Base-by-base conservation (phyloP, 2,329 filamentous ascomycete genomes). In the Hypocrella siamensis region DNA sequence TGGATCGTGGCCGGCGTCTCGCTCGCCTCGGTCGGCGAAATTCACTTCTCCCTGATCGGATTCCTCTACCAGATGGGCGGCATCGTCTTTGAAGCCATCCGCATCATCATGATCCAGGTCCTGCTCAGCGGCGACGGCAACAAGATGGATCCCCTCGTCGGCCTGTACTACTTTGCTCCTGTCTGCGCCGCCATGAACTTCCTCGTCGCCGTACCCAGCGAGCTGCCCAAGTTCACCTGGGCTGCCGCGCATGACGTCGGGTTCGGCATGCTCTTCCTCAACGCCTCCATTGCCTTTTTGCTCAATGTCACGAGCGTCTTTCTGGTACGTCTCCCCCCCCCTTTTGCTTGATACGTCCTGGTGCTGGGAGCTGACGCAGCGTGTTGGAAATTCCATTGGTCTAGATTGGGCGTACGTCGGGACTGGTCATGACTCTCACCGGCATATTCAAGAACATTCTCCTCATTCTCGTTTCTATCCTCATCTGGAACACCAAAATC, bases 381-480 rank as follows among this genome's bases (percentile, higher is more conserved):
- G n/a, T n/a, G n/a, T n/a, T n/a, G n/a, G n/a, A 22, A 37, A 47
- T 38, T 43, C 29, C 17, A 28, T 26, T 3, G 6, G 14, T 12
- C 17, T 32, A 88, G 80, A 92, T 92, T 46, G 82, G 83, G 51
- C 85, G 82, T 58, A 92, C 83, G 6, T 92, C 83, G 2, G 80
- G 79, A 35, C 70, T 92, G 31, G 81, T 86, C 45, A 79, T 92
- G 59, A 85, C 82, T 21, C 71, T 92, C 17, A 85, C 77, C 36
- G 82, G 84, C 52, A 83, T 92, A 41, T 70, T 90, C 47, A 92
- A 92, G 59, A 82, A 85, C 54, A 86, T 92, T 38, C 71, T 92
- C 36, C 74, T 92, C 34, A 81, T 92, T 40, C 61, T 69, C 38
- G 67, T 74, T 36, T 84, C 79, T 32, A 79, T 90, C 56, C 53